Conservation (phyloP, 2,329 filamentous ascomycete species). For the Eutypella sp. region DNA sequence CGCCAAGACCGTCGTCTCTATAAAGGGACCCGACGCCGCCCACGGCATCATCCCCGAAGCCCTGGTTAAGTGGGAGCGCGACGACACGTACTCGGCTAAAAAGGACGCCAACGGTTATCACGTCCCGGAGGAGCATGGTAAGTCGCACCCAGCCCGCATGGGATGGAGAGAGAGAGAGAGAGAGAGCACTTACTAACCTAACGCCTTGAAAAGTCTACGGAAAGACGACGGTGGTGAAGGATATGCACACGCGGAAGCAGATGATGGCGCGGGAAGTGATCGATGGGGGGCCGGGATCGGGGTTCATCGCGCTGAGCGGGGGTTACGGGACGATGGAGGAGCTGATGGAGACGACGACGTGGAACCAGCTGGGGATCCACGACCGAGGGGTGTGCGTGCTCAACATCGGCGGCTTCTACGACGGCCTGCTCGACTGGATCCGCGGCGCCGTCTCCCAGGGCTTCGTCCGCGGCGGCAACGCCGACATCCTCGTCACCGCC, state of each 20-base stretch:
- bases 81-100: constrained; percentile 47
- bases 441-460: constrained; percentile 67
- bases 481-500: constrained; percentile 74
- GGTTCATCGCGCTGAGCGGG: constrained; percentile 79
- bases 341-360: background rate
- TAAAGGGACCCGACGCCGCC: constrained; percentile 75
- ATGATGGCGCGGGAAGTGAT: constrained; percentile 90
- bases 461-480: constrained; percentile 69
- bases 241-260: constrained; percentile 95
- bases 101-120: constrained; percentile 45
- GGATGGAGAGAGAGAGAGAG: too few species aligned
- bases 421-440: constrained; percentile 80
- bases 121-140: constrained; percentile 50
- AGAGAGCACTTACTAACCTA: too few species aligned
- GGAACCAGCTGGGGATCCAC: constrained; percentile 48
- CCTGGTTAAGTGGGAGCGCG: constrained; percentile 73
- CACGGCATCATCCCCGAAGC: constrained; percentile 92
- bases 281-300: constrained; percentile 72
- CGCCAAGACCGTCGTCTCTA: constrained; percentile 76
- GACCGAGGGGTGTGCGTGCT: constrained; percentile 70
- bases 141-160: too few species aligned
- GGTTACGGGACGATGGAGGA: constrained; percentile 63
- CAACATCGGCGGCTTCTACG: constrained; percentile 90
- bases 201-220: constrained; percentile 72
- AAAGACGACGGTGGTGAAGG: constrained; percentile 78